A percentile compares a stretch with the other conserved stretches of the same genome.
Conservation (phyloP, 2,329 filamentous ascomycete species). For the Septoria linicola region DNA sequence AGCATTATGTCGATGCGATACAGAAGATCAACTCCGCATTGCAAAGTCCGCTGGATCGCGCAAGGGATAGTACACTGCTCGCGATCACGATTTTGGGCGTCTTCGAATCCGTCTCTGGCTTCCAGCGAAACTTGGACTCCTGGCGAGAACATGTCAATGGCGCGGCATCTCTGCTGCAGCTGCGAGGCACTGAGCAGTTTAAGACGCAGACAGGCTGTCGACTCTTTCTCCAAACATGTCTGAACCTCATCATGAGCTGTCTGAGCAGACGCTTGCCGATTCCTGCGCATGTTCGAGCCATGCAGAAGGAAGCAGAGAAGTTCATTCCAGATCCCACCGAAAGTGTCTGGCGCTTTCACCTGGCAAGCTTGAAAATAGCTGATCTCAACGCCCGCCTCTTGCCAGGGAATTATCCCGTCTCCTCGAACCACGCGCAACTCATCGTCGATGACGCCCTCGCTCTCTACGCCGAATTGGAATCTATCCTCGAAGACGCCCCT, state of each 20-base stretch:
- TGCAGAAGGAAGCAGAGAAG: constrained; percentile 16
- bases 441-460: constrained; percentile 13
- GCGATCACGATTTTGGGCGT: constrained; percentile 57
- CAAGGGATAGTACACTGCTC: constrained; percentile 17
- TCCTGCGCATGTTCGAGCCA: constrained; percentile 16
- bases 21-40: constrained; percentile 17
- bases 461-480: constrained; percentile 18
- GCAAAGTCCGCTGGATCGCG: constrained; percentile 12
- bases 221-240: constrained; percentile 19
- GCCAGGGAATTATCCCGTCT: constrained; percentile 19
- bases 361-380: constrained; percentile 13
- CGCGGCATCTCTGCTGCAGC: constrained; percentile 20
- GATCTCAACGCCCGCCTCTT: constrained; percentile 20
- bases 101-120: constrained; percentile 66
- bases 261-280: constrained; percentile 20
- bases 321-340: constrained; percentile 15
- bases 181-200: constrained; percentile 20
- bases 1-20: constrained; percentile 18
- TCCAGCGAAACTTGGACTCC: constrained; percentile 57
- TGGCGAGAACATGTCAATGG: constrained; percentile 45
- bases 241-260: constrained; percentile 20
- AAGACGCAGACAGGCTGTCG: constrained; percentile 19
- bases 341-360: constrained; percentile 20
- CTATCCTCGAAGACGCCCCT: constrained; percentile 17
- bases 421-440: constrained; percentile 6